These are phyloP conservation scores for Hymenoscyphus scutula DNA, from an alignment of 2,329 filamentous ascomycete genomes.

Conservation along the genomic window DNA sequence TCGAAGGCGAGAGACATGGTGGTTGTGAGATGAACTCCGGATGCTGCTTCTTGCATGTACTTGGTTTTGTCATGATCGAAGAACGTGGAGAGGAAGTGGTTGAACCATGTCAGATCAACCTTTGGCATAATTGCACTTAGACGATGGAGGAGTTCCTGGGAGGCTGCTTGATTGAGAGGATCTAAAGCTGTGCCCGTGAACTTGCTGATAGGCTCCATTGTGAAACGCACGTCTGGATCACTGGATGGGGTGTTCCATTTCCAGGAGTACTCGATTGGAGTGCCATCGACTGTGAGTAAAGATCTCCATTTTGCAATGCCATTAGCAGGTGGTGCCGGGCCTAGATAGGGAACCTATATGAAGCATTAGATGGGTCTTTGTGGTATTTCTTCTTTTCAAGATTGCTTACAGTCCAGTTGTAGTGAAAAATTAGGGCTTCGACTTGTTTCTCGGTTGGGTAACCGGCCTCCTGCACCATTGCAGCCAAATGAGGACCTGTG, in stretches of 20 bases:
- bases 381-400: neutral
- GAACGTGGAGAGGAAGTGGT: neutral
- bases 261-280: slow-evolving; percentile 6
- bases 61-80: neutral
- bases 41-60: neutral
- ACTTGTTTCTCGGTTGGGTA: neutral
- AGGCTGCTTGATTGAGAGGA: neutral
- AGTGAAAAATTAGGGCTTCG: neutral
- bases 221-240: neutral
- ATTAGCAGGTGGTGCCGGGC: neutral
- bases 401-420: neutral
- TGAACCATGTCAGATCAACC: neutral
- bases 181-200: neutral
- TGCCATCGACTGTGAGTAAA: neutral
- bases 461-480: neutral
- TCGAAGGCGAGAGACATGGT: neutral
- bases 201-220: neutral
- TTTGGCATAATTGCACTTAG: neutral
- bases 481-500: neutral
- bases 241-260: neutral
- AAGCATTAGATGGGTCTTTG: neutral
- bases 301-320: neutral
- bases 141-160: neutral
- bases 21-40: neutral
- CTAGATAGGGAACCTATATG: neutral